Evolutionary conservation across 306 rosid genomes (phyloP), one percentile per base, ranked within the genome.

Genomic region (Crotalaria pallida): DNA sequence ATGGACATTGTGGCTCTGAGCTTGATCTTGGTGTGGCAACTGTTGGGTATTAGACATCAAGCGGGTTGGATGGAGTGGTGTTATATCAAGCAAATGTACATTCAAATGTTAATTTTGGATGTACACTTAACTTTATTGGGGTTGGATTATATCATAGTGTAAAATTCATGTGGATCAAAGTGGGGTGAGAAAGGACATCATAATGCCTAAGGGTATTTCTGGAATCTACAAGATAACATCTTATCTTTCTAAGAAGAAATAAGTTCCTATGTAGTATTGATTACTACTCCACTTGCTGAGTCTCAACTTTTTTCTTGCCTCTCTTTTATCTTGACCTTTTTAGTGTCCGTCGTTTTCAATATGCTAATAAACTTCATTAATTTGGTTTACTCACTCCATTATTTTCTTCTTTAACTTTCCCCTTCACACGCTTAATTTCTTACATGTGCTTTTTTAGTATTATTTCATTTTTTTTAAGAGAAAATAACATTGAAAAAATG

Each of bases 131-230:
- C n/a, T n/a, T n/a, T n/a, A n/a, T n/a, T n/a, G n/a, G n/a, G n/a
- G n/a, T n/a, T n/a, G n/a, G n/a, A n/a, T n/a, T n/a, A n/a, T 79
- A 77, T 94, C 78, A 87, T 66, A 21, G 99, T 94, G 43, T 91
- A 80, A 79, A 91, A 94, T 63, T 94, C 97, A 16, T 91, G 97
- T 92, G 99, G 97, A 11, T 87, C n/a, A 86, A 84, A n/a, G 69
- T 91, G 99, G 99, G 97, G 99, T 65, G 97, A 94, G 76, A 91
- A 84, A 61, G 99, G n/a, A n/a, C n/a, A n/a, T n/a, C n/a, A n/a
- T n/a, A 97, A 0, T 91, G 79, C 71, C 83, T 91, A 34, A n/a
- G n/a, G 99, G 99, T 1, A 72, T 89, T 3, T 91, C 97, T 22
- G 97, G 99, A 45, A 77, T 95, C 67, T 67, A 91, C 85, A 88